These are phyloP conservation scores for Lachancea sp. DNA, from an alignment of 805 yeast species.

Conservation along the genomic window DNA sequence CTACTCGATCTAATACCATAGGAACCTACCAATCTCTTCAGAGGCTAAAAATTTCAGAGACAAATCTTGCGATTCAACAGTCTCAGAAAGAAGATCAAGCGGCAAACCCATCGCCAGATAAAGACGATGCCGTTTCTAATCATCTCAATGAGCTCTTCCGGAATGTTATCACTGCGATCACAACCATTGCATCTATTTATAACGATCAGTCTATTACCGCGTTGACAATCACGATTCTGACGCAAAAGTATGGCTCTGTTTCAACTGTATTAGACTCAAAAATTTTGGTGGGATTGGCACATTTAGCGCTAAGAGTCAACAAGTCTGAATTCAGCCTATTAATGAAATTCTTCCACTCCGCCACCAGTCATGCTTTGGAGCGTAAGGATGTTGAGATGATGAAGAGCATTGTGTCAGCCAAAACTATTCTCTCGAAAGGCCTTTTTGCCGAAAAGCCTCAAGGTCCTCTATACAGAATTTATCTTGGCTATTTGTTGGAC, in stretches of 20 bases:
- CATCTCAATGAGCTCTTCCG: constrained; percentile 38
- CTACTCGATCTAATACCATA: constrained; percentile 7
- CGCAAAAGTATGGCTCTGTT: constrained; percentile 57
- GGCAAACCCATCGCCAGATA: not conserved
- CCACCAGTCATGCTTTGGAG: constrained; percentile 41
- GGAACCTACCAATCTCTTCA: constrained; percentile 10
- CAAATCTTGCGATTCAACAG: not conserved
- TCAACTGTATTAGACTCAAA: constrained; percentile 49
- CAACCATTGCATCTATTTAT: constrained; percentile 58
- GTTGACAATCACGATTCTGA: constrained; percentile 71
- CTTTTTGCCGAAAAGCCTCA: constrained; percentile 25
- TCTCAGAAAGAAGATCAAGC: not conserved
- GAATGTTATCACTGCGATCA: constrained; percentile 63
- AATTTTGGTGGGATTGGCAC: constrained; percentile 56
- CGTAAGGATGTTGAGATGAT: constrained; percentile 35
- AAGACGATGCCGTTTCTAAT: constrained; percentile 5
- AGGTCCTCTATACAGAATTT: constrained; percentile 45
- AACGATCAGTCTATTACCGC: constrained; percentile 68
- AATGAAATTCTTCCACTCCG: constrained; percentile 49
- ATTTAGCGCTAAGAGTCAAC: constrained; percentile 54
- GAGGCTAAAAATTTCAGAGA: constrained; percentile 4
- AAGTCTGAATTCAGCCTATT: constrained; percentile 63
- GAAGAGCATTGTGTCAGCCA: constrained; percentile 43
- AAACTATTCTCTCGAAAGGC: constrained; percentile 38
- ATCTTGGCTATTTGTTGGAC: constrained; percentile 59